Evolutionary conservation across 1,139 yeast genomes (phyloP).

Genomic region (Blastobotrys serpentis): DNA sequence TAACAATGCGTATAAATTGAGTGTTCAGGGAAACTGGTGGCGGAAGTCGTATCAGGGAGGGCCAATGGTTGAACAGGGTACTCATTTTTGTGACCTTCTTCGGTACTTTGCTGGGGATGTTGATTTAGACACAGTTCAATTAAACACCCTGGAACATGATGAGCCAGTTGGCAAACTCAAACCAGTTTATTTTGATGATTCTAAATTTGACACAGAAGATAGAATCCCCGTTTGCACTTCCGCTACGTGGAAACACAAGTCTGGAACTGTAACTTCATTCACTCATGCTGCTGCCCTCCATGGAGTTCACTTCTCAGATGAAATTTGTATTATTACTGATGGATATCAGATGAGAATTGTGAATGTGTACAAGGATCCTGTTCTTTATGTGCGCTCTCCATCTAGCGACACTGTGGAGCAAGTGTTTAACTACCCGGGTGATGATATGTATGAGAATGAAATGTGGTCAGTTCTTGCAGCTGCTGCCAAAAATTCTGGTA

Average conservation of each 20-base stretch:
- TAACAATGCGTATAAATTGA: slow-evolving; percentile 24
- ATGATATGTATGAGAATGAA: slow-evolving; percentile 22
- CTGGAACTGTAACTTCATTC: slow-evolving; percentile 27
- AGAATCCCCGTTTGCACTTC: slow-evolving; percentile 26
- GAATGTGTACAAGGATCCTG: slow-evolving; percentile 26
- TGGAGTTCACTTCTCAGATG: slow-evolving; percentile 26
- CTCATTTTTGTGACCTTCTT: slow-evolving; percentile 27
- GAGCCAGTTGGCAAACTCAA: slow-evolving; percentile 25
- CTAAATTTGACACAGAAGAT: slow-evolving; percentile 23
- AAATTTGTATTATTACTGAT: slow-evolving; percentile 26
- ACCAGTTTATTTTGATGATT: slow-evolving; percentile 25
- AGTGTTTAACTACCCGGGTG: slow-evolving; percentile 20
- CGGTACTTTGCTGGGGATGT: slow-evolving; percentile 29
- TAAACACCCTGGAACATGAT: slow-evolving; percentile 23
- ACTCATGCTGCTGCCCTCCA: slow-evolving; percentile 27
- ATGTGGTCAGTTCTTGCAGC: slow-evolving; percentile 19
- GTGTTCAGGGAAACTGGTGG: slow-evolving; percentile 27
- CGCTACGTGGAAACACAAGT: slow-evolving; percentile 26
- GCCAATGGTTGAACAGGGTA: slow-evolving; percentile 28
- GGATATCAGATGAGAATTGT: slow-evolving; percentile 28
- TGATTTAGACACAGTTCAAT: slow-evolving; percentile 22
- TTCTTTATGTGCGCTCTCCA: slow-evolving; percentile 25
- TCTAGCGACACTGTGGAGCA: slow-evolving; percentile 19
- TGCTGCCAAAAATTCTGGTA: slow-evolving; percentile 19
- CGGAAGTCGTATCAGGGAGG: slow-evolving; percentile 27